Evolutionary conservation across 2,329 filamentous ascomycete species (phyloP), one percentile per base, ranked within the genome.

Genomic region (Claviceps maximensis): DNA sequence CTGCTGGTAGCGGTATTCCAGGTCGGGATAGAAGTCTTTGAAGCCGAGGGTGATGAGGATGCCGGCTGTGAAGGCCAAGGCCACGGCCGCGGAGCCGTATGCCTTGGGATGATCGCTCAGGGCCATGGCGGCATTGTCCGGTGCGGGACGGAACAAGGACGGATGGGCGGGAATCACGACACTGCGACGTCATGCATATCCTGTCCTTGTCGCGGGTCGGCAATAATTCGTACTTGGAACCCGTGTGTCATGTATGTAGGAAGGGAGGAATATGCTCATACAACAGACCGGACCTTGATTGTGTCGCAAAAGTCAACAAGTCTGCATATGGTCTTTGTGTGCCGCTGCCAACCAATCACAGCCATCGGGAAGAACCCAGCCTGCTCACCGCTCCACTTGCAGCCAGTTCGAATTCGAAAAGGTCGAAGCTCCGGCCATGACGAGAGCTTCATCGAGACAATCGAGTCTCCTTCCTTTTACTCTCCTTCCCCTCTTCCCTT

Each of bases 11-110:
- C 80, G 76, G 23, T 74, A 69, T 65, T 89, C 83, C 47, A 89
- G 74, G 59, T 88, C 84, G 1, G 86, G 83, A 61, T 89, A 90
- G 40, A 90, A 67, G 64, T 91, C 86, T 67, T 89, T 89, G 71
- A 88, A 82, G 54, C 84, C 84, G 2, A 93, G 69, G 0, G 88
- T 89, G 53, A 90, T 67, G 50, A 89, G 71, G 51, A 89, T 76
- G 45, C 90, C 89, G 10, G 87, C 77, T n/a, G 84, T 67, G 62
- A 96, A 95, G 62, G 87, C 86, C 21, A 82, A 71, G 53, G 80
- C 75, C 44, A 89, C 67, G 56, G 84, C 87, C 29, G 83, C 79
- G 3, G 77, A 76, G 67, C 80, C 78, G 63, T 83, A 84, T 56
- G 74, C 76, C 63, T 75, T 77, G 27, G 80, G 78, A 57, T 84